These are phyloP conservation scores for Candida sonorensis DNA, from an alignment of 805 yeast genomes.

Conservation along the genomic window DNA sequence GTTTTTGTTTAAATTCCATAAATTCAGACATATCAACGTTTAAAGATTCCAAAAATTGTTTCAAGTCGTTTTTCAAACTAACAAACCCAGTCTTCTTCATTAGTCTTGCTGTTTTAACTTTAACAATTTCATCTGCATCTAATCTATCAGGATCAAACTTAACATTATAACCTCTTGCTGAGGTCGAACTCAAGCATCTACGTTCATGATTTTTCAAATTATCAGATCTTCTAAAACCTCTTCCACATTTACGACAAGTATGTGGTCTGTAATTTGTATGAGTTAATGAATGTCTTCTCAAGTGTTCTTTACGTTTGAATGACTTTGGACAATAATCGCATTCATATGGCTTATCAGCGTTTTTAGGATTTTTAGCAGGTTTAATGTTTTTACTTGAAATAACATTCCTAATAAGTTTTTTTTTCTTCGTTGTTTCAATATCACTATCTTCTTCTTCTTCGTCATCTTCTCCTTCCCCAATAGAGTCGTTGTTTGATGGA, in stretches of 20 bases:
- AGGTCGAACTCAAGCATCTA: slow-evolving; percentile 16
- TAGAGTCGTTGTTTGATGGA: not conserved
- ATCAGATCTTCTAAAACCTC: slow-evolving; percentile 23
- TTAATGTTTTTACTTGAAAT: slow-evolving; percentile 18
- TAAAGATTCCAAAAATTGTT: not conserved
- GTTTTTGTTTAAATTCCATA: too few species aligned
- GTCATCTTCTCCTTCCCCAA: not conserved
- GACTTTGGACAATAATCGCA: slow-evolving; percentile 21
- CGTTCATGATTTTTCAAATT: slow-evolving; percentile 22
- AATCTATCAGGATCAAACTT: slow-evolving; percentile 17
- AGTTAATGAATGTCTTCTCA: slow-evolving; percentile 21
- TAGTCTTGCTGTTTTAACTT: slow-evolving; percentile 13
- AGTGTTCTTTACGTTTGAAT: slow-evolving; percentile 22
- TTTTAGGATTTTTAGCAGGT: slow-evolving; percentile 14
- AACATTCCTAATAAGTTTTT: slow-evolving; percentile 13
- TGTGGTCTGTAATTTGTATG: slow-evolving; percentile 23
- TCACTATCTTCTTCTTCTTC: slow-evolving; percentile 2
- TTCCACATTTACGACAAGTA: slow-evolving; percentile 20
- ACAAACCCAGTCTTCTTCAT: slow-evolving; percentile 5
- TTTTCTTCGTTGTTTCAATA: slow-evolving; percentile 4
- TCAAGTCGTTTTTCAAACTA: not conserved
- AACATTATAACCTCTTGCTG: slow-evolving; percentile 15
- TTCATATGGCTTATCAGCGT: slow-evolving; percentile 14
- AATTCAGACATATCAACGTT: too few species aligned
- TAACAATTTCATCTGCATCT: slow-evolving; percentile 15